Evolutionary conservation across 2,329 filamentous ascomycete genomes (phyloP).

Genomic region (Beauveria bassiana): DNA sequence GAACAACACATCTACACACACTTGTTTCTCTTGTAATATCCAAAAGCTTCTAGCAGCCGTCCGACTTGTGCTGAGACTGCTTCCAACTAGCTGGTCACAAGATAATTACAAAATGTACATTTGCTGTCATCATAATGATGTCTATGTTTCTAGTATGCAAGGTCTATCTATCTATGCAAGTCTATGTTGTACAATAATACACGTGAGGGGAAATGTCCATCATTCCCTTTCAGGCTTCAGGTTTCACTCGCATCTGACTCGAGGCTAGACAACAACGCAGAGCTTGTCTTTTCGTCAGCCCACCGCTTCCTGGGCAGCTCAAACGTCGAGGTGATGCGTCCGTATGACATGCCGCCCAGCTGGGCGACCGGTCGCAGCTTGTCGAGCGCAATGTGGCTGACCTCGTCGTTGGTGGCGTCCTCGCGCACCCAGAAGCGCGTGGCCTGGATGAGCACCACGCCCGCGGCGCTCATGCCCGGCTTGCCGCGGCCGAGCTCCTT

Average conservation of each 20-base stretch:
- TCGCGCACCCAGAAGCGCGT: conserved; percentile 24
- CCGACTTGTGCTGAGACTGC: not conserved
- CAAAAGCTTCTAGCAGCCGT: not conserved
- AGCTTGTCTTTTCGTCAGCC: conserved; percentile 17
- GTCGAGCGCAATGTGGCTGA: conserved; percentile 17
- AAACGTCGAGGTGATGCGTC: conserved; percentile 19
- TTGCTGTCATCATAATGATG: not conserved
- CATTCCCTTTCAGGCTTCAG: not conserved
- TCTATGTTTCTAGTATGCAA: not conserved
- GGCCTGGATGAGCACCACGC: conserved; percentile 21
- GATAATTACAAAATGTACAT: not conserved
- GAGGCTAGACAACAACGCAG: conserved; percentile 13
- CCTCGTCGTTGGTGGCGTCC: conserved; percentile 18
- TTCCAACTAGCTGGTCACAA: not conserved
- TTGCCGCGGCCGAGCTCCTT: conserved; percentile 19
- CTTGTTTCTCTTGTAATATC: not conserved
- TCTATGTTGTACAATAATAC: not conserved
- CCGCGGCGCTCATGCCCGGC: conserved; percentile 17
- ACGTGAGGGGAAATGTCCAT: not conserved
- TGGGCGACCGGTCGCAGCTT: conserved; percentile 19
- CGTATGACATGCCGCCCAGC: conserved; percentile 21
- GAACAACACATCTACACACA: not conserved
- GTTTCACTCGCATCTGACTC: not conserved
- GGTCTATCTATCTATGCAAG: not conserved
- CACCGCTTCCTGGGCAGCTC: conserved; percentile 20